Base-by-base conservation (phyloP, 331 rosid species). In the Pyracantha coccinea region DNA sequence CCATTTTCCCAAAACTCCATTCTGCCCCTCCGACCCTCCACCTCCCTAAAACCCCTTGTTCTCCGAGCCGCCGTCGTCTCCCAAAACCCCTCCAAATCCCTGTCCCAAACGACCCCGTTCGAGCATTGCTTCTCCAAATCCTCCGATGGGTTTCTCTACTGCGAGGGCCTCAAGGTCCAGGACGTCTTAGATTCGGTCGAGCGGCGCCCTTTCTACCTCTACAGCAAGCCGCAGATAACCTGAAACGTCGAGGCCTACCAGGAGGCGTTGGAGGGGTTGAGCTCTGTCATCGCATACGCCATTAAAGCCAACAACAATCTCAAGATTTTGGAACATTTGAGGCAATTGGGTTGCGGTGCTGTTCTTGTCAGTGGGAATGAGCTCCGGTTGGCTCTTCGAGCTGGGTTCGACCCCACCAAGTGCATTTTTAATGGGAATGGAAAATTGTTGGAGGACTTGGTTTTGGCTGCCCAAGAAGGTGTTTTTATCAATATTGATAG, bases 311-410 rank as follows among this genome's bases (percentile, higher is more conserved):
- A 95, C 76, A 92, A 95, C 54, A 95, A 95, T 62, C 85, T 87
- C 76, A 95, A 92, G 91, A 89, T 95, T 78, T 76, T 92, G 73
- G 91, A 95, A 81, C 98, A 95, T 82, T 83, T 95, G 89, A 88
- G 91, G 79, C 75, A 73, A n/a, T 80, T 88, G 86, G 99, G 97
- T 79, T 95, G 97, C 71, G 97, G 99, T 58, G 99, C 97, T 66
- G 97, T 95, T 71, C 99, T 95, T 66, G 99, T 95, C 17, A 95
- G 99, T 82, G 99, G 97, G 27, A 95, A 95, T 47, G 99, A 95
- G 85, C 91, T 92, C 17, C 75, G 82, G 74, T 75, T 95, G 74
- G 97, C 99, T 72, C 96, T 90, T 72, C 88, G 68, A 47, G 96
- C 96, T 44, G 97, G 96, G 5, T 92, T 92, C 71, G 98, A 95